Conservation (phyloP, 2,329 filamentous ascomycete genomes). For the Monosporascus sp. region DNA sequence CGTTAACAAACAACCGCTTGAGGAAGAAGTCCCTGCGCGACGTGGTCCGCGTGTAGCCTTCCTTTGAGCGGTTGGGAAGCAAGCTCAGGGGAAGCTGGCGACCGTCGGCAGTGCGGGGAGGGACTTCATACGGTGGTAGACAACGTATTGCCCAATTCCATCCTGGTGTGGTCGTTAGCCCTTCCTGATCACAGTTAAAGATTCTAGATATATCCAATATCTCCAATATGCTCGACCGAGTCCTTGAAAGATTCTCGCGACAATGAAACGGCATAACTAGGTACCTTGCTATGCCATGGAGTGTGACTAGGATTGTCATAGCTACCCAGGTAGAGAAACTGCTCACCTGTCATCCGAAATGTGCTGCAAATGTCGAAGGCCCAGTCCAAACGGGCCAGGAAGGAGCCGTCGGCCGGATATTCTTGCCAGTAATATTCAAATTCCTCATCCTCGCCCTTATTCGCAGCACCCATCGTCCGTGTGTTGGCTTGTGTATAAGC, state of each 20-base stretch:
- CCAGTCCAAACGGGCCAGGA: conserved; percentile 50
- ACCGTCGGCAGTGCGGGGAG: conserved; percentile 31
- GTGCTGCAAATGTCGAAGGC: conserved; percentile 48
- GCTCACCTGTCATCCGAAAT: conserved; percentile 50
- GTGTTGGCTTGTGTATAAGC: background rate
- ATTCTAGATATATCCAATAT: background rate
- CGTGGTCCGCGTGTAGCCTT: conserved; percentile 41
- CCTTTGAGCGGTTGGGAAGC: conserved; percentile 36
- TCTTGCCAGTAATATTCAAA: conserved; percentile 56
- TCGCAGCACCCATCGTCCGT: background rate
- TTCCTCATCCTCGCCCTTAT: conserved; percentile 17
- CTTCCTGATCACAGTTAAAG: background rate
- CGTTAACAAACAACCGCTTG: conserved; percentile 39
- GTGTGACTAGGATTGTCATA: no score
- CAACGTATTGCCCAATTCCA: conserved; percentile 54
- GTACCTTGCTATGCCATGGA: no score
- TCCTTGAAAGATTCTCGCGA: no score
- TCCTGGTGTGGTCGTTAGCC: conserved; percentile 29
- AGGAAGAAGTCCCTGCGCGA: conserved; percentile 42
- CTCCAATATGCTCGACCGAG: background rate
- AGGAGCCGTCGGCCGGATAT: conserved; percentile 47
- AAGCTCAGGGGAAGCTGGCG: conserved; percentile 32
- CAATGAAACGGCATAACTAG: no score
- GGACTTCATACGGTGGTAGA: conserved; percentile 37
- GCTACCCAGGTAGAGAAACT: background rate